A percentile compares a stretch with the other conserved stretches of the same genome.
phyloP scores from a whole-genome alignment of 768 basidiomycete genomes.

The Gautieria morchelliformis region DNA sequence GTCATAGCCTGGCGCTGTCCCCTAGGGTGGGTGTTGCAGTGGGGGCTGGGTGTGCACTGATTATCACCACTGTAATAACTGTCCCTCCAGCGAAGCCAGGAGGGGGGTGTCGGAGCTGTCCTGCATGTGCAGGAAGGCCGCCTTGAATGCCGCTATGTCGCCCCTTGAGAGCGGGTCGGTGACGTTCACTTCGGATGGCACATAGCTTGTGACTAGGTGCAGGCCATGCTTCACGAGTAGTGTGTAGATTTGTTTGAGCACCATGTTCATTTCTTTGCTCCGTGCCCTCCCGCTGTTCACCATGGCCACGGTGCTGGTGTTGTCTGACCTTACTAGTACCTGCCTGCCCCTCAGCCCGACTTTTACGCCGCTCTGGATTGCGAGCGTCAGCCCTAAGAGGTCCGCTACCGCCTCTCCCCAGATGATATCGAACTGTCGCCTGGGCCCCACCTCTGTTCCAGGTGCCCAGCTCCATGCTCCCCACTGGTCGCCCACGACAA shows the following conservation, averaged over 20 bases:
- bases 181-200: too few species aligned
- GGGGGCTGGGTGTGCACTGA: too few species aligned
- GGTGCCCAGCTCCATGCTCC: too few species aligned
- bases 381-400: too few species aligned
- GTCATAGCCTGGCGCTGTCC: neutral
- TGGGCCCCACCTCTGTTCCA: too few species aligned
- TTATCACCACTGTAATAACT: too few species aligned
- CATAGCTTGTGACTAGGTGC: constrained; percentile 10
- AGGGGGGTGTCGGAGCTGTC: too few species aligned
- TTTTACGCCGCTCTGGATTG: neutral
- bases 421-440: too few species aligned
- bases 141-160: constrained; percentile 15
- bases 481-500: too few species aligned
- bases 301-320: constrained; percentile 19
- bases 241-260: constrained; percentile 19
- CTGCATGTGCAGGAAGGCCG: neutral
- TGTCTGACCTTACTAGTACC: neutral
- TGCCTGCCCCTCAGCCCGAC: neutral
- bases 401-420: too few species aligned
- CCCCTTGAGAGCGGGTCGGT: constrained; percentile 4
- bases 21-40: too few species aligned
- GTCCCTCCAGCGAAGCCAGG: too few species aligned
- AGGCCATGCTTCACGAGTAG: constrained; percentile 12
- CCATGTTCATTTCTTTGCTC: constrained; percentile 18
- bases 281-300: constrained; percentile 23